A percentile compares a stretch with the other conserved stretches of the same genome.
phyloP scores from a whole-genome alignment of 2,329 filamentous ascomycete species.

The Hysterium pulicare region DNA sequence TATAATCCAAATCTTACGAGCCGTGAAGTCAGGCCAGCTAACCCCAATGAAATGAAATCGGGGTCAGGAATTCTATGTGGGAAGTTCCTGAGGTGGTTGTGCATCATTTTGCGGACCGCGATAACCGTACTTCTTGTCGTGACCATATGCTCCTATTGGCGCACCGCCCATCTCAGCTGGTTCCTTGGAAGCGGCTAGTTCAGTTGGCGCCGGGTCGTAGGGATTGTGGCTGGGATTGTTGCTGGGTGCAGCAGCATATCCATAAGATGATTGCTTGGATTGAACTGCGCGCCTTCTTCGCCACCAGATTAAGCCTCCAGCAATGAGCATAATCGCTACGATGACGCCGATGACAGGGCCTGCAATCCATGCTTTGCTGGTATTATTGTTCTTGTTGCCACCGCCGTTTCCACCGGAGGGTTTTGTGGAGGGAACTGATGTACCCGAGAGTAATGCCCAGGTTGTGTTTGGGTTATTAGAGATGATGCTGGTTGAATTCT shows the following conservation, averaged over 20 bases:
- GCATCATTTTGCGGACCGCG: too few relatives aligned
- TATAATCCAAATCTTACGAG: too few relatives aligned
- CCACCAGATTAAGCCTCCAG: constrained; percentile 2
- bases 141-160: too few relatives aligned
- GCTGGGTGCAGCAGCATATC: background rate
- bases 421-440: constrained; percentile 1
- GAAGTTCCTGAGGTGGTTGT: too few relatives aligned
- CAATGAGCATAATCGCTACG: background rate
- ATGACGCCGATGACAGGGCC: constrained; percentile 4
- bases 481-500: constrained; percentile 21
- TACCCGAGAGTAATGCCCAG: constrained; percentile 2
- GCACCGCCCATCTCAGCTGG: background rate
- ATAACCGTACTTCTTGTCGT: too few relatives aligned
- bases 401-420: background rate
- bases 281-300: background rate
- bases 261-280: background rate
- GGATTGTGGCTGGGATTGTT: background rate
- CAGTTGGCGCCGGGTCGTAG: background rate
- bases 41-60: too few relatives aligned
- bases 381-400: background rate
- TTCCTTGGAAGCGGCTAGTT: background rate
- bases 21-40: too few relatives aligned
- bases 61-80: too few relatives aligned
- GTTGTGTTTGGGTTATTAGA: constrained; percentile 1
- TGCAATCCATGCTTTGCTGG: constrained; percentile 3